Conservation (phyloP, 192 early-diverging fungal genomes). For the Diversispora epigaea region DNA sequence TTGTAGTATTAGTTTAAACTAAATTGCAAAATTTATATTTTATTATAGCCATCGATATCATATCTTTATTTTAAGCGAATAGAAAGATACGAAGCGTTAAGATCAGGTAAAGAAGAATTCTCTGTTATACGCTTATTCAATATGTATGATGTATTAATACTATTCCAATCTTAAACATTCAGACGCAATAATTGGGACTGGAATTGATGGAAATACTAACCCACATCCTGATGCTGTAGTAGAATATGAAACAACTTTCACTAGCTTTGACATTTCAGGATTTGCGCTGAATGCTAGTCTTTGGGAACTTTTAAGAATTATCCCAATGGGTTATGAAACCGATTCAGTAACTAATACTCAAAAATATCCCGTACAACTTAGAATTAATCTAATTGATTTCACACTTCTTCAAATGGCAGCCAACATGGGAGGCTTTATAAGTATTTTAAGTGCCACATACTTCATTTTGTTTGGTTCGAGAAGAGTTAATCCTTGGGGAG, state of each 20-base stretch:
- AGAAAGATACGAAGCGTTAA: background rate
- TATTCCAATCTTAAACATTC: background rate
- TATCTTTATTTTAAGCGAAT: conserved; percentile 21
- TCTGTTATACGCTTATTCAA: too few relatives aligned
- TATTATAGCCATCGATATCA: conserved; percentile 23
- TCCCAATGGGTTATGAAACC: conserved; percentile 7
- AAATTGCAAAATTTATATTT: background rate
- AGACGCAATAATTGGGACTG: conserved; percentile 17
- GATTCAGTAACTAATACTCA: background rate
- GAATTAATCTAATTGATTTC: conserved; percentile 1
- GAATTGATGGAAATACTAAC: background rate
- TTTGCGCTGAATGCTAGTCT: conserved; percentile 17
- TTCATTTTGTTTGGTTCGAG: conserved; percentile 21
- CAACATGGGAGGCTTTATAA: conserved; percentile 31
- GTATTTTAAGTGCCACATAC: conserved; percentile 22
- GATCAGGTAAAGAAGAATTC: background rate
- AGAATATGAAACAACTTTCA: conserved; percentile 1
- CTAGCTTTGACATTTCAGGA: conserved; percentile 10
- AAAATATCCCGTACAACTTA: conserved; percentile 17
- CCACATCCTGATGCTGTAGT: background rate
- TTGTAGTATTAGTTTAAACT: background rate
- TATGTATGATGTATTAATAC: too few relatives aligned
- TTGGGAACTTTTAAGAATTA: conserved; percentile 26
- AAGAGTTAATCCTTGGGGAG: conserved; percentile 24
- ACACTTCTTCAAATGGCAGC: conserved; percentile 17